Percentiles rank a stretch among this genome's conserved stretches.
Conservation (phyloP, 306 rosid genomes). For the Herpetospermum pedunculosum region DNA sequence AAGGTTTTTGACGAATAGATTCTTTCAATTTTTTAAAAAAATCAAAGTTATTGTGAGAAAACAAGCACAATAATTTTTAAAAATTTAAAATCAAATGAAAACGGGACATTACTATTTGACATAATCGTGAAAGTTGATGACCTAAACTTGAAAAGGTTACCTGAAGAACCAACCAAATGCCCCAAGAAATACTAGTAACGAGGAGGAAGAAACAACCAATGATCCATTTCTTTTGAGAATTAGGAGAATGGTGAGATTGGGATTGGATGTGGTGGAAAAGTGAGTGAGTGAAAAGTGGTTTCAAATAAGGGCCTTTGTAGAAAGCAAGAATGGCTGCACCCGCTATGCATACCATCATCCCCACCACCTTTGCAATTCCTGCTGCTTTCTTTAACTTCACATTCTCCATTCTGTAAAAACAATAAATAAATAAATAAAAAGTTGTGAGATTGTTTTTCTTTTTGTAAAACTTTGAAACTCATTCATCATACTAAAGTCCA, state of each 20-base stretch:
- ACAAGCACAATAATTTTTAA: too few species aligned
- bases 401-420: conserved; percentile 56
- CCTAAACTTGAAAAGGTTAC: background rate
- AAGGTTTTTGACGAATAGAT: too few species aligned
- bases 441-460: too few species aligned
- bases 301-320: conserved; percentile 43
- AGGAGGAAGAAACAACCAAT: conserved; percentile 38
- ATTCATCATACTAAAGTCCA: too few species aligned
- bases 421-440: too few species aligned
- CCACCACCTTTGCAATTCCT: conserved; percentile 42
- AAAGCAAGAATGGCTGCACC: conserved; percentile 48
- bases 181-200: conserved; percentile 27
- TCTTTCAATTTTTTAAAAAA: too few species aligned
- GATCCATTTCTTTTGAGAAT: conserved; percentile 27
- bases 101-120: too few species aligned
- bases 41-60: too few species aligned
- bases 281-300: conserved; percentile 13
- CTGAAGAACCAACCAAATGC: conserved; percentile 28
- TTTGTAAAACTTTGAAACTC: too few species aligned
- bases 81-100: too few species aligned
- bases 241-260: background rate
- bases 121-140: too few species aligned
- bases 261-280: background rate
- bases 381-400: conserved; percentile 26
- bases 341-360: conserved; percentile 29